Evolutionary conservation across 1,139 yeast genomes (phyloP).

Genomic region (Protomyces arabidopsidicola): DNA sequence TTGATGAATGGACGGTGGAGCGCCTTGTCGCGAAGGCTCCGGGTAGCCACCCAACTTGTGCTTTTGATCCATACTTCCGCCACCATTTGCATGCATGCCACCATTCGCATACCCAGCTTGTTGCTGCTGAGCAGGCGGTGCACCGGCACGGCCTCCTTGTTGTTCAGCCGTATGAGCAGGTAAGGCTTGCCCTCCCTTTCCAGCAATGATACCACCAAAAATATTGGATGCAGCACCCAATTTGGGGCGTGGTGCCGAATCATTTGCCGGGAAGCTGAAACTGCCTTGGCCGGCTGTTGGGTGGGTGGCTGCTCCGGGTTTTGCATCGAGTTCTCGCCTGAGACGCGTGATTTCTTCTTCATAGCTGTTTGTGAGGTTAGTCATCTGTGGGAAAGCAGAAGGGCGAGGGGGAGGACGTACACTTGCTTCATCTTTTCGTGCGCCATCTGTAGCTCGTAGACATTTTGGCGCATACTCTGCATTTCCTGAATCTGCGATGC

Average conservation of each 20-base stretch:
- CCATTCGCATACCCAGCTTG: slow-evolving; percentile 1
- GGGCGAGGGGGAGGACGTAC: slow-evolving; percentile 14
- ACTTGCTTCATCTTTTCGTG: slow-evolving; percentile 94
- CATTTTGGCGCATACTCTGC: slow-evolving; percentile 91
- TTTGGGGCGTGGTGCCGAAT: slow-evolving; percentile 37
- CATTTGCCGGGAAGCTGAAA: slow-evolving; percentile 35
- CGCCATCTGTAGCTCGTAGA: slow-evolving; percentile 87
- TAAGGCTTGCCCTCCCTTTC: slow-evolving; percentile 38
- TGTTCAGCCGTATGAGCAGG: slow-evolving; percentile 31
- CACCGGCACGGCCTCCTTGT: slow-evolving; percentile 12
- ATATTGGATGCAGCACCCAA: slow-evolving; percentile 39
- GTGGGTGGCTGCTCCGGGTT: slow-evolving; percentile 34
- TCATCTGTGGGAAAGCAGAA: neutral
- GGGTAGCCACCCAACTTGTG: neutral
- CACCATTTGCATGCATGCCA: neutral
- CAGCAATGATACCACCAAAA: slow-evolving; percentile 40
- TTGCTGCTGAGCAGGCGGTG: slow-evolving; percentile 17
- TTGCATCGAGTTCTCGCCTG: slow-evolving; percentile 74
- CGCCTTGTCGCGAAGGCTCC: neutral
- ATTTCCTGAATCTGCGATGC: slow-evolving; percentile 90
- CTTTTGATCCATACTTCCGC: neutral
- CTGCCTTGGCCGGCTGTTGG: slow-evolving; percentile 20
- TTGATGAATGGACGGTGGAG: slow-evolving; percentile 17
- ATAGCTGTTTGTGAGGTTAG: slow-evolving; percentile 42
- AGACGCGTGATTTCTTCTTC: slow-evolving; percentile 86